Base-by-base conservation (phyloP, 1,139 yeast genomes). In the Hyphopichia fennica region DNA sequence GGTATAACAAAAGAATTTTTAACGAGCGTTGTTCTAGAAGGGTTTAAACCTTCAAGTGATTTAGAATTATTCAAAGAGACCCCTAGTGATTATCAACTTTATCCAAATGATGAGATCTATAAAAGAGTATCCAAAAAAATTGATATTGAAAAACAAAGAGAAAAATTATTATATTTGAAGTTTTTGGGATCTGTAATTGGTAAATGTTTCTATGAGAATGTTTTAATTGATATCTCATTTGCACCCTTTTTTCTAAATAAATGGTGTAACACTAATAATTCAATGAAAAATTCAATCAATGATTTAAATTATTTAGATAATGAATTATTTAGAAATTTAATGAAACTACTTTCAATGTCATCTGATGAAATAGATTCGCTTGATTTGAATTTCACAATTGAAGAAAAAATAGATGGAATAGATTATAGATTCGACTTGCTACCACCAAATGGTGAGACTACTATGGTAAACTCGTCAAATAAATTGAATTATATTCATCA, bases 1-100 rank as follows among this genome's bases (percentile, higher is more conserved):
- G 99, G 99, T 2, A 71, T 93, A 18, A 91, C 98, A 0, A 91
- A 93, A 59, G 99, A 93, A 55, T 84, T 93, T 51, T 66, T 93
- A 42, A 89, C 93, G 2, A 72, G 85, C 39, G 83, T 89, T 0
- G 80, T 85, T 1, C 69, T 69, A 9, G 89, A 86, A 50, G 95
- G 88, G 0, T 87, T 91, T 51, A 49, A 65, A 56, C 58, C 77
- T 44, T 41, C 61, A 43, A 38, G 67, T 58, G 42, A 58, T 56
- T 81, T 85, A 49, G 48, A 46, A 10, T 50, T 72, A 10, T 71
- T 72, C 52, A 66, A 67, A 46, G 78, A 74, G 38, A 77, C 82
- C 4, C 81, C 77, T 15, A 45, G 56, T 2, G 69, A 69, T 2
- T 69, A 81, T 47, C 84, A 84, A 48, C 54, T 91, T 16, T 89